Conservation (phyloP, 2,329 filamentous ascomycete species). For the Ceratocystis variospora region DNA sequence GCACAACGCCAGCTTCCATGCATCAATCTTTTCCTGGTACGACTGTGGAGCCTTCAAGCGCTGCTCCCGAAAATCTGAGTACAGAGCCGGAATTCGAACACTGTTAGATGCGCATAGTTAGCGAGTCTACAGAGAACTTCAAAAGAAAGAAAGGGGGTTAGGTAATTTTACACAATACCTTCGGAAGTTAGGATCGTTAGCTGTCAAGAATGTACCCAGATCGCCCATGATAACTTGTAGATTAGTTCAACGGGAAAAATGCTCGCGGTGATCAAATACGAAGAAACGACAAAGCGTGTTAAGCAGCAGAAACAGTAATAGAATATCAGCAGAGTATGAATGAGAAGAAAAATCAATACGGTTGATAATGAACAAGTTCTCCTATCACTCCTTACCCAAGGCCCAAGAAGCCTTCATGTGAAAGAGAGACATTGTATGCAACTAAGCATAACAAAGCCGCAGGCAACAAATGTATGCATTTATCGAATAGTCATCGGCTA, state of each 20-base stretch:
- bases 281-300: neutral
- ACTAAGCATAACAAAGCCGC: neutral
- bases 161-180: slow-evolving; percentile 29
- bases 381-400: neutral
- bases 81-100: slow-evolving; percentile 68
- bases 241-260: neutral
- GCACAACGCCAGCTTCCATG: slow-evolving; percentile 66
- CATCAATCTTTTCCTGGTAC: slow-evolving; percentile 63
- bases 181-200: slow-evolving; percentile 48
- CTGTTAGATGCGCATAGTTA: slow-evolving; percentile 30
- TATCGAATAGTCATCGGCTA: neutral
- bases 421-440: slow-evolving; percentile 7
- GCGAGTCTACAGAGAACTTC: neutral
- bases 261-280: no score
- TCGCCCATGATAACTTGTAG: slow-evolving; percentile 40
- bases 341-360: neutral
- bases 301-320: neutral
- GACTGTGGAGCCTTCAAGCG: slow-evolving; percentile 68
- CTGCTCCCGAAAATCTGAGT: slow-evolving; percentile 71
- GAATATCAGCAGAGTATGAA: neutral
- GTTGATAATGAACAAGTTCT: neutral
- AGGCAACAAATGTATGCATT: neutral
- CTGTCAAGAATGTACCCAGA: slow-evolving; percentile 51
- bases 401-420: neutral
- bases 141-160: neutral